phyloP scores from a whole-genome alignment of 2,329 filamentous ascomycete genomes.

The Alternaria sp. region DNA sequence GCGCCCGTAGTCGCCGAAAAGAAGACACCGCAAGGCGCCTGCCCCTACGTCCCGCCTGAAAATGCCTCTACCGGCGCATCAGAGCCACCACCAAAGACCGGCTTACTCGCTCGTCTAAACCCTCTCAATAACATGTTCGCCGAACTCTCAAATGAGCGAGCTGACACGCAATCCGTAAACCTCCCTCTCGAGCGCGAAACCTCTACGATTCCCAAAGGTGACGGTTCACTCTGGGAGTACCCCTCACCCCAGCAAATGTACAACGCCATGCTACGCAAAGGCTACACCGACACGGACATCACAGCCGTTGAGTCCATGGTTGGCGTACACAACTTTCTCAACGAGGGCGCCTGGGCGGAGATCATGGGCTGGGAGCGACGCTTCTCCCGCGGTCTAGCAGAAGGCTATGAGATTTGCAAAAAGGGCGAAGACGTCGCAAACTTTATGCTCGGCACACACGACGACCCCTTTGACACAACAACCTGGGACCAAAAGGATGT shows the following conservation, averaged over 20 bases:
- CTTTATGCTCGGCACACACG: constrained; percentile 56
- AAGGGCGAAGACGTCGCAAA: constrained; percentile 75
- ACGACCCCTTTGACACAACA: constrained; percentile 45
- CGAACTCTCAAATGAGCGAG: constrained; percentile 80
- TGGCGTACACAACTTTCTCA: constrained; percentile 95
- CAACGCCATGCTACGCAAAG: constrained; percentile 95
- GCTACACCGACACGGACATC: constrained; percentile 91
- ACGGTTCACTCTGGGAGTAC: constrained; percentile 89
- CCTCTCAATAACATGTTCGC: constrained; percentile 96
- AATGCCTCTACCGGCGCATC: constrained; percentile 41
- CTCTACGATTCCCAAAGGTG: constrained; percentile 90
- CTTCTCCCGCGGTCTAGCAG: constrained; percentile 76
- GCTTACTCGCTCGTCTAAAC: constrained; percentile 72
- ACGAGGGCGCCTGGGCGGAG: constrained; percentile 96
- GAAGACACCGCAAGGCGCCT: constrained; percentile 57
- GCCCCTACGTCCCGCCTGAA: constrained; percentile 57
- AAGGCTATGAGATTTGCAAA: constrained; percentile 77
- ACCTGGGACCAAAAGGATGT: constrained; percentile 48
- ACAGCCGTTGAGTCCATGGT: constrained; percentile 98
- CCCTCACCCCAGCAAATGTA: constrained; percentile 99
- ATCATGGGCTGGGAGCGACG: constrained; percentile 93
- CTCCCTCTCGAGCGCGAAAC: constrained; percentile 83
- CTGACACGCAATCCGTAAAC: constrained; percentile 74
- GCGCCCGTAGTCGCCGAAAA: constrained; percentile 42
- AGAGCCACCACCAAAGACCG: constrained; percentile 50